These are phyloP conservation scores for Pseudogymnoascus verrucosus DNA, from an alignment of 2,329 filamentous ascomycete species.

Conservation along the genomic window DNA sequence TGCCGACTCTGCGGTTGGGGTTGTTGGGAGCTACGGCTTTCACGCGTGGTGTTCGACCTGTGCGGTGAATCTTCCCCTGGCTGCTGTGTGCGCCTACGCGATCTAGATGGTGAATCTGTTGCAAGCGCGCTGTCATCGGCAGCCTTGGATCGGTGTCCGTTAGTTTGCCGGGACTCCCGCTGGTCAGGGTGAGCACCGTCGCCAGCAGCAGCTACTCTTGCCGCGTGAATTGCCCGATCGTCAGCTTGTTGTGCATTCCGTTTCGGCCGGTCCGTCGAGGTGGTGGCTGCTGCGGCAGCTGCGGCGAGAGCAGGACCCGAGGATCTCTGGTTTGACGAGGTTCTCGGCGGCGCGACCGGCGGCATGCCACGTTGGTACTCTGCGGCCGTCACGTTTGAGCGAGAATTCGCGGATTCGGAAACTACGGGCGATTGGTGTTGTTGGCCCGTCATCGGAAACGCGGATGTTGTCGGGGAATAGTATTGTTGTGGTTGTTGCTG, in stretches of 20 bases:
- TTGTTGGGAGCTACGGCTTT: conserved; percentile 29
- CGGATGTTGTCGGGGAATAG: conserved; percentile 20
- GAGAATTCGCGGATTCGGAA: neutral
- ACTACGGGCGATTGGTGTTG: conserved; percentile 1
- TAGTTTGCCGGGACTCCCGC: conserved; percentile 34
- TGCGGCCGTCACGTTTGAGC: conserved; percentile 20
- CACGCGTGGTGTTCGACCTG: conserved; percentile 33
- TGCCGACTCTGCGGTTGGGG: conserved; percentile 18
- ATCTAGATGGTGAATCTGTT: conserved; percentile 30
- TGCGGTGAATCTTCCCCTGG: conserved; percentile 35
- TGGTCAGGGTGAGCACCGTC: conserved; percentile 26
- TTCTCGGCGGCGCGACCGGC: conserved; percentile 70
- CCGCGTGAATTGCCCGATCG: conserved; percentile 26
- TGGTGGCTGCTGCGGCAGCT: conserved; percentile 23
- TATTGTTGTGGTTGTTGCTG: conserved; percentile 22
- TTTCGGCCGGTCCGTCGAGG: conserved; percentile 15
- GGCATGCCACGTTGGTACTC: conserved; percentile 54
- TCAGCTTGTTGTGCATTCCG: conserved; percentile 25
- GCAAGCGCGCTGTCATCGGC: conserved; percentile 23
- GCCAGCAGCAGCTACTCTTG: conserved; percentile 19
- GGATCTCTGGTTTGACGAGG: conserved; percentile 62
- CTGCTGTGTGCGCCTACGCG: conserved; percentile 39
- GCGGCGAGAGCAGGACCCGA: conserved; percentile 27
- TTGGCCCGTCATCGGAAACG: conserved; percentile 3
- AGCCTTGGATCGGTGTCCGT: conserved; percentile 30